Base-by-base conservation (phyloP, 768 basidiomycete species). In the Macrolepiota albuminosa region DNA sequence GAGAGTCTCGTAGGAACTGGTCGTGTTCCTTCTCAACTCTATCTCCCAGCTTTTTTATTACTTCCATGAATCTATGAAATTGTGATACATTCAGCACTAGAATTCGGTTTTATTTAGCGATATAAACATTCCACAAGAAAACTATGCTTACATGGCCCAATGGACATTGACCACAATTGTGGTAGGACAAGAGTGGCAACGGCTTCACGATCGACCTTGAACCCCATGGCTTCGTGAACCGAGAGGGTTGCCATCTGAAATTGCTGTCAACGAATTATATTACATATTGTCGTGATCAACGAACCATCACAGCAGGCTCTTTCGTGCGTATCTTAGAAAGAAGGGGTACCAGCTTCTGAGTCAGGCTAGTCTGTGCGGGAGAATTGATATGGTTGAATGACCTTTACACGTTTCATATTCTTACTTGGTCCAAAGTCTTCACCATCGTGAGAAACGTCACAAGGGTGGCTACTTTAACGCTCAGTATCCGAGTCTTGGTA, bases 131-230 rank as follows among this genome's bases (percentile, higher is more conserved):
- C 31, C 11, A 33, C 21, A 33, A 36, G 24, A 33, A 37, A 42
- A 33, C 46, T 14, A 46, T 7, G 81, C 89, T 67, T 69, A 93
- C 93, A 70, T 57, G 95, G 95, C 29, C 94, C 95, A 77, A 98
- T 96, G 3, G 91, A 95, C 95, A 99, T 98, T 3, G 89, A 79
- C 97, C 97, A 99, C 31, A 95, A 74, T 77, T 96, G 93, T 9
- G 93, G 93, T 13, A 96, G 76, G 34, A 96, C 91, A 46, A 93
- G 78, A 0, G 89, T 91, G 2, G 93, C 93, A 11, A 94, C 91
- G 10, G 95, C 93, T 72, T 95, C 93, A 51, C 94, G 84, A 65
- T 97, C 95, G 2, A 98, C 87, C 70, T 96, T 97, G 65, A 86
- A 82, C 9, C 95, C 95, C 95, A 97, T 98, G 0, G 93, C 93